Evolutionary conservation across 352 stramenopile genomes (phyloP), one percentile per base, ranked within the genome.

Genomic region (Pythium plurisporium): DNA sequence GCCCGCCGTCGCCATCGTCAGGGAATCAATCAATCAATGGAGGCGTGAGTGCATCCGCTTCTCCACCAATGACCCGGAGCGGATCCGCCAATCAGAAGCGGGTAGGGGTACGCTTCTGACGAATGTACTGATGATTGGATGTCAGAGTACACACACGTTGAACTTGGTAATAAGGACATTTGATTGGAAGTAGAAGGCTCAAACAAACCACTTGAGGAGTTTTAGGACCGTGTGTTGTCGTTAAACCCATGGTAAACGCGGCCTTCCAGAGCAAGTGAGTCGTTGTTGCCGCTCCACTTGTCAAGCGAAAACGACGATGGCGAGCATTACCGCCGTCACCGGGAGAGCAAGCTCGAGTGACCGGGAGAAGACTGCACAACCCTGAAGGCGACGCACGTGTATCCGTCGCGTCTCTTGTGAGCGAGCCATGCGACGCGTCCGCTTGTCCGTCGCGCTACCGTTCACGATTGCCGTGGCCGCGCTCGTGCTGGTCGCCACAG

Each of bases 101-200:
- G 33, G 11, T 59, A 68, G 46, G 61, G 61, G 48, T 63, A 63
- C 60, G 15, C 59, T 57, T 27, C n/a, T 3, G 4, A 2, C 5
- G 3, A n/a, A n/a, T 25, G 2, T 43, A 63, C 47, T n/a, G 33
- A 48, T 23, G 11, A 17, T 11, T 23, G 8, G 55, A 54, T 60
- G 51, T 66, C 17, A 57, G 17, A 55, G 46, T 6, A 47, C 20
- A 33, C 43, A 33, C 2, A 44, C 30, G 49, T 54, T 54, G 43
- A 56, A 67, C 59, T 20, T 44, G 23, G 5, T 8, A 9, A 27
- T 44, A 44, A 10, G n/a, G 12, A 14, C 38, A 44, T 27, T 27
- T 27, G 11, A 8, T 44, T 20, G 5, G 5, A 27, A 10, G 23
- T 2, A 5, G 6, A 26, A 44, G 38, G 38, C n/a, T 25, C 2